phyloP scores from a whole-genome alignment of 164 flowering plant genomes.

The Buxus sempervirens region DNA sequence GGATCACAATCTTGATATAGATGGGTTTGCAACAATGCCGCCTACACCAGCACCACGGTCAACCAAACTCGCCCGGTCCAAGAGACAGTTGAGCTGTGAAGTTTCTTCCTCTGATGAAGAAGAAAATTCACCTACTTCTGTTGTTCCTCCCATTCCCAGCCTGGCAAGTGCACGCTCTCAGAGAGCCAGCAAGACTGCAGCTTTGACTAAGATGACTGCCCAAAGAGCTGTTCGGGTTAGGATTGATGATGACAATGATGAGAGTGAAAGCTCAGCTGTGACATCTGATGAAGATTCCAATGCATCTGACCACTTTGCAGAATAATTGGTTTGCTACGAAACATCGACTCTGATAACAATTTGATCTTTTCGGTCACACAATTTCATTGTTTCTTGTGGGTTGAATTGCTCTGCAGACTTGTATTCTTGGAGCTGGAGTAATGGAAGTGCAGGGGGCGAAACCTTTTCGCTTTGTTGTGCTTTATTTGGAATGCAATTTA shows the following conservation, averaged over 20 bases:
- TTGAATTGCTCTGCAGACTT: not conserved
- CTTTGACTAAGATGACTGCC: constrained; percentile 60
- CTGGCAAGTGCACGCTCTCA: constrained; percentile 52
- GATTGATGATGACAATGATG: constrained; percentile 40
- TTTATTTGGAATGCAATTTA: no score
- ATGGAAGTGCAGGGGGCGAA: not conserved
- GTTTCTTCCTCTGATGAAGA: constrained; percentile 56
- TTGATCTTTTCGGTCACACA: not conserved
- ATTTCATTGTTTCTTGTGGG: not conserved
- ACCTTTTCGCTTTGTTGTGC: no score
- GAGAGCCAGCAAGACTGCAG: constrained; percentile 91
- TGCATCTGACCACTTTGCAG: constrained; percentile 25
- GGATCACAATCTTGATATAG: constrained; percentile 38
- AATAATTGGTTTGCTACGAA: not conserved
- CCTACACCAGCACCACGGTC: constrained; percentile 65
- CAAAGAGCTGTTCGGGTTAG: constrained; percentile 17
- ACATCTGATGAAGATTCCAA: constrained; percentile 63
- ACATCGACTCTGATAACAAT: not conserved
- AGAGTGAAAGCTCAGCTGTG: constrained; percentile 46
- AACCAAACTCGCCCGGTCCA: constrained; percentile 37
- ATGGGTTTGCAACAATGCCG: constrained; percentile 23
- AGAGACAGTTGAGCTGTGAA: constrained; percentile 47
- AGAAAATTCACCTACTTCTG: constrained; percentile 40
- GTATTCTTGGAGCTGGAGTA: not conserved
- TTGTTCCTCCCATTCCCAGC: constrained; percentile 33